Conservation (phyloP, 257 asterid genomes). For the Lantana camara region DNA sequence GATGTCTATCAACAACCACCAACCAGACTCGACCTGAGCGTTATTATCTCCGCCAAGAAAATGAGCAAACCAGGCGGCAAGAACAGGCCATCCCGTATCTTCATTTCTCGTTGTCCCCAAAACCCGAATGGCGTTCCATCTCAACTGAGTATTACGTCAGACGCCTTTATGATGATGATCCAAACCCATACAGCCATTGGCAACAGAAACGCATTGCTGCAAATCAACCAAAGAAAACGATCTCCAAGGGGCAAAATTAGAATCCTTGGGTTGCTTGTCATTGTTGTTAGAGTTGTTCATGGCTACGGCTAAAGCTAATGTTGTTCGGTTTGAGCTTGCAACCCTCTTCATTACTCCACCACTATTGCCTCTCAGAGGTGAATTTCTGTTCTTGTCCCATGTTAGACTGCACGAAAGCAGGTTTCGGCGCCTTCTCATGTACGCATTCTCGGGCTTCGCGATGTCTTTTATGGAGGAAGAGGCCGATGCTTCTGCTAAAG, state of each 20-base stretch:
- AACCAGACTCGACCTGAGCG: no score
- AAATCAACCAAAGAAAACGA: conserved; percentile 57
- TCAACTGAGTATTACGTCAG: no score
- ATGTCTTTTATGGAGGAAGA: conserved; percentile 41
- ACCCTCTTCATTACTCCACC: conserved; percentile 54
- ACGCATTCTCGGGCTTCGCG: conserved; percentile 54
- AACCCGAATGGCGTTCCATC: no score
- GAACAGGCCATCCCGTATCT: no score
- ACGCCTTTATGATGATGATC: conserved; percentile 17
- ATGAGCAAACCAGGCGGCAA: no score
- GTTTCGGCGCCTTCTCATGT: conserved; percentile 53
- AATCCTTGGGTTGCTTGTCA: not conserved
- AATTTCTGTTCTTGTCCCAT: conserved; percentile 46
- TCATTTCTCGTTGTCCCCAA: no score
- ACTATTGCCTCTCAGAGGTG: conserved; percentile 33
- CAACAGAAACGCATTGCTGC: conserved; percentile 35
- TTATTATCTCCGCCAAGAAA: no score
- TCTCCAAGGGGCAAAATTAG: conserved; percentile 33
- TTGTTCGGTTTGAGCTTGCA: conserved; percentile 28
- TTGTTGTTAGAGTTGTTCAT: conserved; percentile 24
- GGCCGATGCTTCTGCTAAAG: conserved; percentile 46
- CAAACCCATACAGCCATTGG: conserved; percentile 19
- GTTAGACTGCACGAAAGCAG: conserved; percentile 35
- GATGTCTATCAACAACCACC: no score
- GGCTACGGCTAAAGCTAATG: conserved; percentile 47